phyloP scores from a whole-genome alignment of 805 yeast genomes.

The Groenewaldozyma salmanticensis region DNA sequence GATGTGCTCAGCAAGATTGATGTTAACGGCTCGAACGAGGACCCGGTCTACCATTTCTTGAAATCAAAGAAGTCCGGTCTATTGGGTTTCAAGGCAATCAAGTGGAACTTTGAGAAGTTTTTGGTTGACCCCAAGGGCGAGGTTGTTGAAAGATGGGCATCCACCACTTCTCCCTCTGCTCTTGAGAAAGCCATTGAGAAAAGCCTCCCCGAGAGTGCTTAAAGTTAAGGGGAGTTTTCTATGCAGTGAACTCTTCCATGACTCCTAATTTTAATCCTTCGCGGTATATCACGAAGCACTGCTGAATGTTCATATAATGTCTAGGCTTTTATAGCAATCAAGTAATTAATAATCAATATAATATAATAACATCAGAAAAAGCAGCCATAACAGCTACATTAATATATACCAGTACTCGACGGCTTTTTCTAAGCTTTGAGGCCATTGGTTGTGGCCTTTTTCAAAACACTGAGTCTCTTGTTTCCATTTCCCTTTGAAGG shows the following conservation, averaged over 20 bases:
- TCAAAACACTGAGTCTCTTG: neutral
- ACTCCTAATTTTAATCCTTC: neutral
- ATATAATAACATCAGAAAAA: no score
- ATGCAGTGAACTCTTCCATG: neutral
- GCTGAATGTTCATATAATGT: neutral
- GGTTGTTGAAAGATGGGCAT: constrained; percentile 52
- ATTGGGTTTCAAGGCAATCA: constrained; percentile 61
- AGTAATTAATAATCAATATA: neutral
- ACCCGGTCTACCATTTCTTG: constrained; percentile 71
- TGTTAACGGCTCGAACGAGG: constrained; percentile 77
- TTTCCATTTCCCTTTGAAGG: neutral
- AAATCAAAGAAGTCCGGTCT: constrained; percentile 51
- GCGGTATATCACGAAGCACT: neutral
- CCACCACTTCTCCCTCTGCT: constrained; percentile 56
- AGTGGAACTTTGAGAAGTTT: constrained; percentile 79
- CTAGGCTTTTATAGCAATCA: neutral
- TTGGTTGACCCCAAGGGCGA: constrained; percentile 47
- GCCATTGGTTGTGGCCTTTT: neutral
- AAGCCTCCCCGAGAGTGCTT: constrained; percentile 32
- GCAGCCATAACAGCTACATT: no score
- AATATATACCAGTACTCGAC: no score
- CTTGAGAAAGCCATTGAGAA: constrained; percentile 51
- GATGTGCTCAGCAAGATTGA: constrained; percentile 80
- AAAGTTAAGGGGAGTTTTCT: neutral
- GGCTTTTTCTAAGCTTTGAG: no score